Base-by-base conservation (phyloP, 495 filamentous ascomycete genomes). In the Lasiosphaeria hispida region DNA sequence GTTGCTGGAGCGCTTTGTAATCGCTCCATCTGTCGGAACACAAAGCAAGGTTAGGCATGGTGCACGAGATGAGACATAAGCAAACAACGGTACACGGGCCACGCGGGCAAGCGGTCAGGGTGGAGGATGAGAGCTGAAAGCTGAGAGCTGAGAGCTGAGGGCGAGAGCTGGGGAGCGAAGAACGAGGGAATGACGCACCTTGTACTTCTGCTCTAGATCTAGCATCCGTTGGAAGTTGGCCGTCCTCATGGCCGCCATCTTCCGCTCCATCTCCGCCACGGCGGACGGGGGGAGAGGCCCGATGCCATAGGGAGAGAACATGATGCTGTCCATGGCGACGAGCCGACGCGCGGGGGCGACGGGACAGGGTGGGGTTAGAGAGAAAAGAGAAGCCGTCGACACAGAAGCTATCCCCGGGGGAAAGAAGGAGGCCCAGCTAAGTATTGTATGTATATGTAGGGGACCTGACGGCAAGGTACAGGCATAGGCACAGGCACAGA, bases 201-300 rank as follows among this genome's bases (percentile, higher is more conserved):
- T 80, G 68, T 72, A 71, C 66, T 69, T 71, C 58, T 76, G 76
- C 62, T 81, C 80, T 54, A 81, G 66, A 61, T 81, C 78, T 48
- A 80, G 64, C 79, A 83, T 78, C 33, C 66, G 67, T 57, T 77
- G 70, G 44, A 81, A 75, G 59, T 72, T 78, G 62, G 68, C 71
- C 60, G 71, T 63, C 61, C 73, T 71, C 30, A 71, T 58, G 11
- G 69, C 65, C 37, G 67, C 61, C 49, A 61, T 55, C 44, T 47
- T 55, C 11, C 35, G 56, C 45, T 65, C 59, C 7, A 66, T 49
- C 38, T 69, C 62, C 35, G 63, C 65, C 67, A 66, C 63, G 59
- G 61, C 61, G 7, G 67, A 19, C 45, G 61, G 60, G 57, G 63
- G 62, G 37, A 63, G 44, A 39, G 57, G 50, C 61, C 58, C 62